phyloP scores from a whole-genome alignment of 495 filamentous ascomycete genomes.

The Aeminium ludgeri region DNA sequence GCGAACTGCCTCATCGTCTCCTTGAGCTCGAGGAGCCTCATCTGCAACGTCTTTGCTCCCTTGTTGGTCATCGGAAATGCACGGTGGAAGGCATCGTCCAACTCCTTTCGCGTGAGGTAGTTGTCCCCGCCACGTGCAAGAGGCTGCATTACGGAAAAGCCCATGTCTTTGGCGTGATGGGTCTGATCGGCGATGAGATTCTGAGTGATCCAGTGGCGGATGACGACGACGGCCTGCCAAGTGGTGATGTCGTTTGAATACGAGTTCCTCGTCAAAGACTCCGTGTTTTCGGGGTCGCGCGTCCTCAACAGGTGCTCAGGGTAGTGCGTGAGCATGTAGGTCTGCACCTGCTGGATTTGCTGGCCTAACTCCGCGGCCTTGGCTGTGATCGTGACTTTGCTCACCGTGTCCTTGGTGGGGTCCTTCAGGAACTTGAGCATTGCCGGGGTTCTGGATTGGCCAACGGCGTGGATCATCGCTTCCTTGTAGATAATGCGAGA shows the following conservation, averaged over 20 bases:
- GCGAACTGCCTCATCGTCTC: background rate
- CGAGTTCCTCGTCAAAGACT: constrained; percentile 6
- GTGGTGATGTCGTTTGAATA: constrained; percentile 21
- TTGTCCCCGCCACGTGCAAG: constrained; percentile 16
- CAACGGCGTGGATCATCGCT: constrained; percentile 32
- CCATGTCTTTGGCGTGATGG: constrained; percentile 14
- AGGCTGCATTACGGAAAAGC: constrained; percentile 15
- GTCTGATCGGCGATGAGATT: constrained; percentile 11
- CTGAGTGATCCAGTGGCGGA: constrained; percentile 19
- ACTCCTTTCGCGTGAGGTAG: constrained; percentile 17
- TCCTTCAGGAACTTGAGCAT: constrained; percentile 8
- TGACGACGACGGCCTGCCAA: constrained; percentile 21
- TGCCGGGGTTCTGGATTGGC: constrained; percentile 23
- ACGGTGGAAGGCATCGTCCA: constrained; percentile 15
- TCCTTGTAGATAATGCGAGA: constrained; percentile 32
- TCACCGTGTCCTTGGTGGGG: background rate
- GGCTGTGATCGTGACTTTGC: too few relatives aligned
- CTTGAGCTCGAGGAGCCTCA: constrained; percentile 10
- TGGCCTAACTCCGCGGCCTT: too few relatives aligned
- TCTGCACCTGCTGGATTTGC: constrained; percentile 21
- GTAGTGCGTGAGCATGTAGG: constrained; percentile 8
- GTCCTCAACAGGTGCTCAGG: constrained; percentile 3
- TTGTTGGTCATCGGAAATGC: constrained; percentile 23
- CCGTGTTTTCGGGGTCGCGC: constrained; percentile 1
- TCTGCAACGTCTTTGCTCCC: constrained; percentile 18